phyloP scores from a whole-genome alignment of 306 rosid genomes.

The Styphnolobium japonicum region DNA sequence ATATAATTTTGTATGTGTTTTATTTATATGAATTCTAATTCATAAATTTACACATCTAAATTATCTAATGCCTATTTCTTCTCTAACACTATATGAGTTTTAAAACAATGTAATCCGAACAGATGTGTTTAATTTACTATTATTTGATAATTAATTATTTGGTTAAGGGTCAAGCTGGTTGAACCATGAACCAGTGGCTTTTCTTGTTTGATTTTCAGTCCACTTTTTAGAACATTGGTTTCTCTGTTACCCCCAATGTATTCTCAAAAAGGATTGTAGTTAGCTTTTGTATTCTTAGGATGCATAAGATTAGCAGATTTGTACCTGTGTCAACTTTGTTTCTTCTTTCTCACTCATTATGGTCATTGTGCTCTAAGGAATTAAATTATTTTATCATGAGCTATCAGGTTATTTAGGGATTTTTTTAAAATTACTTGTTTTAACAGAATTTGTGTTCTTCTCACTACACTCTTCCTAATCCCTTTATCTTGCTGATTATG shows the following conservation, averaged over 20 bases:
- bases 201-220: background rate
- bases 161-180: background rate
- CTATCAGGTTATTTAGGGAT: background rate
- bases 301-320: background rate
- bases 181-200: background rate
- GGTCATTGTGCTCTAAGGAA: constrained; percentile 3
- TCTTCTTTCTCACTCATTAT: background rate
- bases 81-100: too few species aligned
- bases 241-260: background rate
- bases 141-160: too few species aligned
- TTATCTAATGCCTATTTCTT: too few species aligned
- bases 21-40: background rate
- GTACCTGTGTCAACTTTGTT: background rate
- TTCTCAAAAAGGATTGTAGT: background rate
- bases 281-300: background rate
- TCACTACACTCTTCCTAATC: background rate
- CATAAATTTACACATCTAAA: too few species aligned
- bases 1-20: too few species aligned
- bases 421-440: background rate
- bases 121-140: too few species aligned
- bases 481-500: constrained; percentile 5
- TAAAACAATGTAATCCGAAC: too few species aligned
- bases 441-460: background rate
- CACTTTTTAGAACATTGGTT: background rate
- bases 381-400: background rate